phyloP scores from a whole-genome alignment of 148 eudicot genomes.

The Camellia lanceoleosa region DNA sequence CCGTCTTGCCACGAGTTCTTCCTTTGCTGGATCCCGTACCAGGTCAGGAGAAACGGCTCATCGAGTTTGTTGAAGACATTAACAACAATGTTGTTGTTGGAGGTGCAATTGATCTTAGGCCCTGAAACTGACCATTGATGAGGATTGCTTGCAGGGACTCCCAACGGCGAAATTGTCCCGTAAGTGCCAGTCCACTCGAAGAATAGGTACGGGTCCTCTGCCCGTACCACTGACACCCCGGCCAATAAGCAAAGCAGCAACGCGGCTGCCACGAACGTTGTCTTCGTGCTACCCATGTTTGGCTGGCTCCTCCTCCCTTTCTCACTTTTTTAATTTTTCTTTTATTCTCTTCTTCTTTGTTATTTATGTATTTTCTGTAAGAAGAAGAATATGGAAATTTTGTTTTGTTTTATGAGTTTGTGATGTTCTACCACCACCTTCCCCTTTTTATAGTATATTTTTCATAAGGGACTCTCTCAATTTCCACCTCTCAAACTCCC shows the following conservation, averaged over 20 bases:
- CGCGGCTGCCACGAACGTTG: neutral
- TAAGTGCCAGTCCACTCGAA: constrained; percentile 27
- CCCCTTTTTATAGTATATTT: constrained; percentile 1
- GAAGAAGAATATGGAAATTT: neutral
- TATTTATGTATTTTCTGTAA: neutral
- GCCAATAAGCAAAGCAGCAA: constrained; percentile 5
- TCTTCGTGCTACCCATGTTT: neutral
- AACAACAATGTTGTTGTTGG: constrained; percentile 25
- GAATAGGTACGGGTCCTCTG: constrained; percentile 27
- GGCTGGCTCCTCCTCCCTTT: neutral
- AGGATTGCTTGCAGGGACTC: constrained; percentile 27
- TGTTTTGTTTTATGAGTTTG: too few species aligned
- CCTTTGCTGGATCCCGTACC: constrained; percentile 34
- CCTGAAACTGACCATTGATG: constrained; percentile 30
- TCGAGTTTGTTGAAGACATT: constrained; percentile 27
- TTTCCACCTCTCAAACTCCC: neutral
- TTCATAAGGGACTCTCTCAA: neutral
- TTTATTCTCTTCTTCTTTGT: neutral
- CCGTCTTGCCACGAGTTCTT: constrained; percentile 40
- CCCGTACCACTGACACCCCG: constrained; percentile 11
- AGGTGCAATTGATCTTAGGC: constrained; percentile 24
- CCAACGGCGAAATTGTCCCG: constrained; percentile 27
- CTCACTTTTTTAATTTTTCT: neutral
- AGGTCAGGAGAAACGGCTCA: constrained; percentile 31
- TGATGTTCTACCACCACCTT: neutral